phyloP scores from a whole-genome alignment of 768 basidiomycete genomes.

The Lactarius akahatsu region DNA sequence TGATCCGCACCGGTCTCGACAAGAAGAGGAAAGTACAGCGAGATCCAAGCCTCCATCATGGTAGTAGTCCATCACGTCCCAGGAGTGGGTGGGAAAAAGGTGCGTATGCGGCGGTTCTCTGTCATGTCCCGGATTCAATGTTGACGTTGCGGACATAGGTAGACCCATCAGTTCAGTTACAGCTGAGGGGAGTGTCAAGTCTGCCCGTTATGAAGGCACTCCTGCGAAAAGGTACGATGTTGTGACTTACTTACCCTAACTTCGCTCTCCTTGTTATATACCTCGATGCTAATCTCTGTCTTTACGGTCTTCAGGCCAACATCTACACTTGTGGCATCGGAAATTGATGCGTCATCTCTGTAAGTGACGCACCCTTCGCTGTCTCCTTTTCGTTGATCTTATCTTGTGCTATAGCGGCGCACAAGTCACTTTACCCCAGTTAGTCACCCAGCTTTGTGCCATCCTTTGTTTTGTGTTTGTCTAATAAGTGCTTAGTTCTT shows the following conservation, averaged over 20 bases:
- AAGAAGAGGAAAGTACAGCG: slow-evolving; percentile 11
- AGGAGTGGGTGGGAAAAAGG: background rate
- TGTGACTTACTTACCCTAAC: background rate
- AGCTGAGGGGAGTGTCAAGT: background rate
- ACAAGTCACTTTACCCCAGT: background rate
- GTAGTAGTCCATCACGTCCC: background rate
- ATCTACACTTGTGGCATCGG: background rate
- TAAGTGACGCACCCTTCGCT: slow-evolving; percentile 1
- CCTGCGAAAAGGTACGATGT: slow-evolving; percentile 7
- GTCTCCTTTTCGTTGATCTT: background rate
- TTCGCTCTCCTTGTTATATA: background rate
- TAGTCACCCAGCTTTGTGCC: background rate
- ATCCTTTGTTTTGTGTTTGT: background rate
- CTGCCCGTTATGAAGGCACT: background rate
- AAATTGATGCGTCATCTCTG: slow-evolving; percentile 6
- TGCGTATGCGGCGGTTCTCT: background rate
- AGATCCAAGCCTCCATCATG: background rate
- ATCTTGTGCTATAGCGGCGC: background rate
- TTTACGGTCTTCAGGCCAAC: slow-evolving; percentile 1
- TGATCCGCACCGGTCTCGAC: background rate
- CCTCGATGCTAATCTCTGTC: background rate
- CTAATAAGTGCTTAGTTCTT: background rate
- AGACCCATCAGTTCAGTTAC: background rate
- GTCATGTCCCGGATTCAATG: background rate
- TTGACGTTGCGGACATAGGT: slow-evolving; percentile 5